Percentiles rank a stretch among this genome's conserved stretches.
Evolutionary conservation across 2,329 filamentous ascomycete genomes (phyloP).

Genomic region (Colletotrichum caudatum): DNA sequence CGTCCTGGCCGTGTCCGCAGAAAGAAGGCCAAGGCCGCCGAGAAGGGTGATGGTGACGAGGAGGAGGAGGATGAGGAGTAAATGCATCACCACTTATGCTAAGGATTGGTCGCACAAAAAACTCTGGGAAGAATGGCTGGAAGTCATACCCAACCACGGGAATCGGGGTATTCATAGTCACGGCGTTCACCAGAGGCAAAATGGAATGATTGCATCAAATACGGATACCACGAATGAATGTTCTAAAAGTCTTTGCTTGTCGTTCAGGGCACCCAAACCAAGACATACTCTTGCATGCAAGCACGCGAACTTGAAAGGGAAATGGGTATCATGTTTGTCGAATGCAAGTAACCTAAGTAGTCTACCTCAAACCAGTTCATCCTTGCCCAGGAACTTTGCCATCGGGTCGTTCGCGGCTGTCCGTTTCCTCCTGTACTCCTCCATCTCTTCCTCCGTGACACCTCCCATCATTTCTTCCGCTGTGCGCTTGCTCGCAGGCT

Average conservation of each 20-base stretch:
- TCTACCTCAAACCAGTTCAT: slow-evolving; percentile 67
- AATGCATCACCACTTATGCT: slow-evolving; percentile 51
- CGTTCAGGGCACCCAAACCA: slow-evolving; percentile 14
- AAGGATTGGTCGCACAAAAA: slow-evolving; percentile 40
- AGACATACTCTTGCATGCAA: slow-evolving; percentile 23
- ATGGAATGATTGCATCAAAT: slow-evolving; percentile 54
- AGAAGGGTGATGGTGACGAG: slow-evolving; percentile 82
- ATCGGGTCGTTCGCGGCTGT: slow-evolving; percentile 85
- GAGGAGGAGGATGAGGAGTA: slow-evolving; percentile 89
- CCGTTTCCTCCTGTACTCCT: slow-evolving; percentile 83
- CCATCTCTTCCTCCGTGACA: slow-evolving; percentile 85
- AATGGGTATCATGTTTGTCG: slow-evolving; percentile 42
- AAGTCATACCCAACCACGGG: slow-evolving; percentile 53
- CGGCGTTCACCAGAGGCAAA: slow-evolving; percentile 65
- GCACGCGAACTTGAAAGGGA: slow-evolving; percentile 24
- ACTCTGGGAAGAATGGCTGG: slow-evolving; percentile 47
- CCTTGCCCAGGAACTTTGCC: slow-evolving; percentile 82
- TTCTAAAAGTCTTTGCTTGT: slow-evolving; percentile 37
- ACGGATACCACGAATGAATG: slow-evolving; percentile 42
- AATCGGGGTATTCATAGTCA: slow-evolving; percentile 61
- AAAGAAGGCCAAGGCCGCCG: slow-evolving; percentile 99
- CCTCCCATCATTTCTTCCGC: slow-evolving; percentile 83
- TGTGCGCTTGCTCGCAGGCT: slow-evolving; percentile 74
- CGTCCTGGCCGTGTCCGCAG: slow-evolving; percentile 97
- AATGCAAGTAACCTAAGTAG: slow-evolving; percentile 44